Percentiles rank a stretch among this genome's conserved stretches.
These are phyloP conservation scores for Schwanniomyces occidentalis DNA, from an alignment of 805 yeast species.

Conservation along the genomic window DNA sequence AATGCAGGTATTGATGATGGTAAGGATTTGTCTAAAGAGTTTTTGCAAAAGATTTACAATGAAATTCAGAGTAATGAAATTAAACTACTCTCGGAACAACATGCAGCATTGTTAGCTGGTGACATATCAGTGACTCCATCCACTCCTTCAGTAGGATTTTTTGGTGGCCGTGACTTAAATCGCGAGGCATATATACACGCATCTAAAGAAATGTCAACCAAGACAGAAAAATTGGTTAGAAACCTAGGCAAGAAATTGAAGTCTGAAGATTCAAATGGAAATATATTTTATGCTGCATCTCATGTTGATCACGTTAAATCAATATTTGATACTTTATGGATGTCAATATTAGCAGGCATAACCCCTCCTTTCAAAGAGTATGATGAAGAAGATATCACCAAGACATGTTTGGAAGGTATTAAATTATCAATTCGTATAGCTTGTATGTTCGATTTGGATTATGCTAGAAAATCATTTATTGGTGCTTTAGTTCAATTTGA, in stretches of 20 bases:
- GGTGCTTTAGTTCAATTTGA: conserved; percentile 88
- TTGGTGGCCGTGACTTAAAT: conserved; percentile 66
- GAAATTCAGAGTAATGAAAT: conserved; percentile 87
- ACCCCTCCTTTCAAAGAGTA: conserved; percentile 92
- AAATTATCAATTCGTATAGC: conserved; percentile 80
- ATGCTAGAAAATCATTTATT: conserved; percentile 86
- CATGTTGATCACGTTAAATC: conserved; percentile 90
- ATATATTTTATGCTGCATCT: conserved; percentile 74
- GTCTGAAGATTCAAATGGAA: conserved; percentile 35
- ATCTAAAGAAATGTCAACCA: conserved; percentile 84
- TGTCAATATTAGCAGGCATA: conserved; percentile 92
- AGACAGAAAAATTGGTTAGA: conserved; percentile 82
- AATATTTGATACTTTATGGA: conserved; percentile 93
- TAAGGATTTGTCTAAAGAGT: conserved; percentile 74
- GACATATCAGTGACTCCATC: conserved; percentile 38
- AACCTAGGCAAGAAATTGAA: conserved; percentile 53
- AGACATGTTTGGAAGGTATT: conserved; percentile 79
- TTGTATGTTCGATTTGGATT: conserved; percentile 76
- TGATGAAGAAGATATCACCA: conserved; percentile 70
- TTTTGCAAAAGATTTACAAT: conserved; percentile 64
- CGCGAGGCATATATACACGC: conserved; percentile 91
- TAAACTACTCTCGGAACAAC: conserved; percentile 89
- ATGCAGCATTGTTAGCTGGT: conserved; percentile 80
- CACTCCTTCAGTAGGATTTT: conserved; percentile 51
- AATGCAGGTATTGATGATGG: conserved; percentile 94